Base-by-base conservation (phyloP, 2,329 filamentous ascomycete genomes). In the Xenoacremonium recifei region DNA sequence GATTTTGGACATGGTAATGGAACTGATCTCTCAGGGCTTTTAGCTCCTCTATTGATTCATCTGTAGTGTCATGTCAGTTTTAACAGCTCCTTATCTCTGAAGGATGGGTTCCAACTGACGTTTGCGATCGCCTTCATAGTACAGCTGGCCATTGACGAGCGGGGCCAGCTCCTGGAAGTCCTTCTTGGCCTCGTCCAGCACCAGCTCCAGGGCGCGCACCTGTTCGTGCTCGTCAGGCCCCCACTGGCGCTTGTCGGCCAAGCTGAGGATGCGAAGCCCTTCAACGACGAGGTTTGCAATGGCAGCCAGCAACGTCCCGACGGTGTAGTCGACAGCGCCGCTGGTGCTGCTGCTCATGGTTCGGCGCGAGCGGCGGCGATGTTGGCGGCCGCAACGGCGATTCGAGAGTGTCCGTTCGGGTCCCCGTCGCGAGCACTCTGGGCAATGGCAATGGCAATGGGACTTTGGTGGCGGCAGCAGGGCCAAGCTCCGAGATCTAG, bases 211-310 rank as follows among this genome's bases (percentile, higher is more conserved):
- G 36, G 75, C 71, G 42, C 71, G 73, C 43, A 75, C 60, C 64
- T 82, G 79, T 56, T 81, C 77, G 57, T 78, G 73, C 65, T 82
- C 78, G 67, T 80, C 77, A 17, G 69, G 65, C 0, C 72, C 75
- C 79, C 79, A 82, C 47, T 75, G 72, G 33, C 71, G 70, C 63
- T 80, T 80, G 61, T 82, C 78, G 53, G 77, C 72, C 51, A 77
- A 70, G 63, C 69, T 69, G 55, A 82, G 65, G 51, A 74, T 73
- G 55, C 75, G 76, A 52, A 80, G 62, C 44, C 69, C 71, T 50
- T 79, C 74, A 55, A 68, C 69, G 53, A 81, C 60, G 39, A 72
- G 67, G 48, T 69, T 75, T 53, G 78, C 79, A 61, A 81, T 79
- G 63, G 68, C 68, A 57, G 77, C 77, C 60, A 82, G 73, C 57